Conservation (phyloP, 164 flowering plant species). For the Piper longum region DNA sequence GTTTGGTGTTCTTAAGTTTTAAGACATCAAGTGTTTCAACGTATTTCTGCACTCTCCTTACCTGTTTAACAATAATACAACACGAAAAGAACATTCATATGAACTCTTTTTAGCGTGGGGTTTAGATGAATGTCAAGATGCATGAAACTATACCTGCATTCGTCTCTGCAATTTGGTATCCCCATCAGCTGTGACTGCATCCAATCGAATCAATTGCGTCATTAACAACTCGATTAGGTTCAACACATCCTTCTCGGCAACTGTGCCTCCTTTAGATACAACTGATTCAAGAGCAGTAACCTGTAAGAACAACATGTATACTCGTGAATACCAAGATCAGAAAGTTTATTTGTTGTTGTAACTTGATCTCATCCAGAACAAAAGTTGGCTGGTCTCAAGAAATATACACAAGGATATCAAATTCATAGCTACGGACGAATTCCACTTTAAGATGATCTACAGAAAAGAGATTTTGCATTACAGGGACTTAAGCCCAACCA, state of each 20-base stretch:
- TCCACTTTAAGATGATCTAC: too few species aligned
- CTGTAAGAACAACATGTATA: constrained; percentile 17
- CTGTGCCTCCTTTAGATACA: constrained; percentile 56
- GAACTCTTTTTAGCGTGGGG: not conserved
- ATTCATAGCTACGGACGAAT: too few species aligned
- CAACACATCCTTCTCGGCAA: constrained; percentile 48
- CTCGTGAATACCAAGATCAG: not conserved
- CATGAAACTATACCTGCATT: constrained; percentile 54
- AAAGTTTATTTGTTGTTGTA: too few species aligned
- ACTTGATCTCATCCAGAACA: too few species aligned
- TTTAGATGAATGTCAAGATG: too few species aligned
- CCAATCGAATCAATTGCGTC: constrained; percentile 76
- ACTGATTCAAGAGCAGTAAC: constrained; percentile 65
- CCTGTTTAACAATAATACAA: constrained; percentile 23
- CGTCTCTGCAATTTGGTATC: constrained; percentile 77
- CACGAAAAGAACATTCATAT: not conserved
- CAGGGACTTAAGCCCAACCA: too few species aligned
- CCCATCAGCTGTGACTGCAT: constrained; percentile 67
- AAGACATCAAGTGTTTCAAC: constrained; percentile 64
- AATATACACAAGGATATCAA: too few species aligned
- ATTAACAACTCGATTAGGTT: constrained; percentile 68
- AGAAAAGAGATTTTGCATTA: too few species aligned
- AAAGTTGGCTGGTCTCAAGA: too few species aligned
- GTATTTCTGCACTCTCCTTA: constrained; percentile 72
- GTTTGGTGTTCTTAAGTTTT: constrained; percentile 42